A percentile compares a stretch with the other conserved stretches of the same genome.
These are phyloP conservation scores for Phoenix dactylifera DNA, from an alignment of 176 grass and related monocot species.

Conservation along the genomic window DNA sequence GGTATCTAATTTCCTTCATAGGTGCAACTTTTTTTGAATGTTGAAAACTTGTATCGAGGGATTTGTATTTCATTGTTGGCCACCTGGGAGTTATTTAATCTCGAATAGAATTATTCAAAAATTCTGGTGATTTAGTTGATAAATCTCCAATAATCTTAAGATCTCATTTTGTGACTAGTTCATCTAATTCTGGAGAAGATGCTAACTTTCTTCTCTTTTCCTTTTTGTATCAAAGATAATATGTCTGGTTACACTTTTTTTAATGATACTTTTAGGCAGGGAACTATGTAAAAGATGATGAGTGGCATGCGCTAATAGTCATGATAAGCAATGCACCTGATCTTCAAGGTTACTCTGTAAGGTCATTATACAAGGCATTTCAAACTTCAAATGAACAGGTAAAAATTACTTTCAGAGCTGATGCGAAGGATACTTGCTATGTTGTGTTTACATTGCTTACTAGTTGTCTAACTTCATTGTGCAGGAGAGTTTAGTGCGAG, in stretches of 20 bases:
- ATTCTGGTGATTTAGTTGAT: too few relatives aligned
- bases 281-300: slow-evolving; percentile 92
- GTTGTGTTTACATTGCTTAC: slow-evolving; percentile 13
- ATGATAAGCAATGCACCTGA: slow-evolving; percentile 86
- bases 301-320: slow-evolving; percentile 89
- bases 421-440: slow-evolving; percentile 10
- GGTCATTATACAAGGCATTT: slow-evolving; percentile 71
- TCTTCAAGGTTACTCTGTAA: slow-evolving; percentile 97
- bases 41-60: too few relatives aligned
- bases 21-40: too few relatives aligned
- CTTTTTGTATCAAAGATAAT: neutral
- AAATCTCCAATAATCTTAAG: too few relatives aligned
- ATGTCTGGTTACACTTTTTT: neutral
- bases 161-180: too few relatives aligned
- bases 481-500: slow-evolving; percentile 93
- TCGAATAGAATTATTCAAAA: too few relatives aligned
- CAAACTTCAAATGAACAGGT: slow-evolving; percentile 71
- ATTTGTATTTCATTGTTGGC: too few relatives aligned
- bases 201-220: neutral
- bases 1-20: too few relatives aligned
- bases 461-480: slow-evolving; percentile 32
- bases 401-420: slow-evolving; percentile 19
- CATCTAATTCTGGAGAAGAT: too few relatives aligned
- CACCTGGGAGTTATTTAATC: too few relatives aligned
- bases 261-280: slow-evolving; percentile 48